phyloP scores from a whole-genome alignment of 1,139 yeast genomes.

The Suhomyces bribrorum region DNA sequence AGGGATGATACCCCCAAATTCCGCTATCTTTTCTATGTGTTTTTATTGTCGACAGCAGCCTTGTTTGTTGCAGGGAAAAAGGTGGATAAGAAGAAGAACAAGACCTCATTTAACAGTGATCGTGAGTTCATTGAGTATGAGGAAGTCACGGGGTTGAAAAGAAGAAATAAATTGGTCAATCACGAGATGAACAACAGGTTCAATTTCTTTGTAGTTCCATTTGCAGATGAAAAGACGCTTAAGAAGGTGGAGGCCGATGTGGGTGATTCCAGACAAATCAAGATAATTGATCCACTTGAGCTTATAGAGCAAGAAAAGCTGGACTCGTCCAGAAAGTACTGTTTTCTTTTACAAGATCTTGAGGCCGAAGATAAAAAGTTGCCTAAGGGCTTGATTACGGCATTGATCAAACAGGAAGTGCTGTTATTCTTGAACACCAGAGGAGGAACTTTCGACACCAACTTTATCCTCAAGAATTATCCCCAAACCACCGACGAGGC shows the following conservation, averaged over 20 bases:
- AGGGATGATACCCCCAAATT: slow-evolving; percentile 41
- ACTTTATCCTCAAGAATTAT: slow-evolving; percentile 51
- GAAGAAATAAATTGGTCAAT: slow-evolving; percentile 49
- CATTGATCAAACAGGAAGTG: slow-evolving; percentile 52
- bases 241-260: slow-evolving; percentile 23
- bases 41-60: slow-evolving; percentile 52
- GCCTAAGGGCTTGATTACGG: slow-evolving; percentile 62
- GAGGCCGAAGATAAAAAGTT: slow-evolving; percentile 34
- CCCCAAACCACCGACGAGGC: slow-evolving; percentile 65
- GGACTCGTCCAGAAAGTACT: slow-evolving; percentile 45
- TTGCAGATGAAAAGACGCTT: slow-evolving; percentile 24
- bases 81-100: slow-evolving; percentile 51
- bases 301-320: slow-evolving; percentile 46
- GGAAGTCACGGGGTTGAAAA: slow-evolving; percentile 51
- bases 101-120: slow-evolving; percentile 53
- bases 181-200: slow-evolving; percentile 31
- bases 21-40: slow-evolving; percentile 50
- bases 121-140: slow-evolving; percentile 60
- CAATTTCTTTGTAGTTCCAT: slow-evolving; percentile 49
- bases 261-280: slow-evolving; percentile 35
- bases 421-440: slow-evolving; percentile 40
- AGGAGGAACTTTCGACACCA: slow-evolving; percentile 45
- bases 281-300: slow-evolving; percentile 48
- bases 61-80: slow-evolving; percentile 53
- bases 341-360: slow-evolving; percentile 44